These are phyloP conservation scores for Nitzschia sp. DNA, from an alignment of 108 stramenopile genomes.

Conservation along the genomic window DNA sequence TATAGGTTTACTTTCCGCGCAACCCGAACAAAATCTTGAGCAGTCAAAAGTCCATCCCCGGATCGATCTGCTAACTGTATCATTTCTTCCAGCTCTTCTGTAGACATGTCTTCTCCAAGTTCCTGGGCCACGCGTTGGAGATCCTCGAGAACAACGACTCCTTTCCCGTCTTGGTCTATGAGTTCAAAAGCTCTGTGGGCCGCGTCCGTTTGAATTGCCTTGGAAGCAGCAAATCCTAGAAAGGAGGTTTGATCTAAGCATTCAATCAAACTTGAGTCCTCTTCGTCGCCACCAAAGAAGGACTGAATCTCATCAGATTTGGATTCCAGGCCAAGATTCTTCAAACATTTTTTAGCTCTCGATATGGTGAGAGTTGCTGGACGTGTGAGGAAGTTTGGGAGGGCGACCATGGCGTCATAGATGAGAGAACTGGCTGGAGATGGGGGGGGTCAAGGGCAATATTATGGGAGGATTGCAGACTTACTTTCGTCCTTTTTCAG, in stretches of 20 bases:
- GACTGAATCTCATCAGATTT: conserved; percentile 20
- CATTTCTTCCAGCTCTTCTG: conserved; percentile 46
- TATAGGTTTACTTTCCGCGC: conserved; percentile 31
- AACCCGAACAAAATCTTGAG: conserved; percentile 25
- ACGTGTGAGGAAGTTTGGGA: too few species aligned
- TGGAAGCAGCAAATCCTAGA: conserved; percentile 22
- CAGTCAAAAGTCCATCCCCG: conserved; percentile 29
- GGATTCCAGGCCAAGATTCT: conserved; percentile 9
- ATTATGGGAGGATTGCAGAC: not conserved
- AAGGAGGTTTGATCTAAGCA: conserved; percentile 21
- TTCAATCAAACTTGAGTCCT: conserved; percentile 4
- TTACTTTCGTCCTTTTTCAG: not conserved
- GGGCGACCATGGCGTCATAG: too few species aligned
- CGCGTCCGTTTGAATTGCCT: conserved; percentile 30
- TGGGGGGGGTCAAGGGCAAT: too few species aligned
- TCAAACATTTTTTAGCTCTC: conserved; percentile 10
- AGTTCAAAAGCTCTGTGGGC: conserved; percentile 34
- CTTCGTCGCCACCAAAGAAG: conserved; percentile 25
- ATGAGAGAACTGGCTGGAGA: too few species aligned
- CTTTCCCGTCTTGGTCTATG: conserved; percentile 40
- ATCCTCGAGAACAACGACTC: conserved; percentile 45
- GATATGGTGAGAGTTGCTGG: conserved; percentile 13
- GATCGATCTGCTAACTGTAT: conserved; percentile 30
- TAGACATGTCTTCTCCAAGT: conserved; percentile 36
- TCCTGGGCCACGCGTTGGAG: conserved; percentile 41